Base-by-base conservation (phyloP, 805 yeast species). In the Nakazawaea pomicola region DNA sequence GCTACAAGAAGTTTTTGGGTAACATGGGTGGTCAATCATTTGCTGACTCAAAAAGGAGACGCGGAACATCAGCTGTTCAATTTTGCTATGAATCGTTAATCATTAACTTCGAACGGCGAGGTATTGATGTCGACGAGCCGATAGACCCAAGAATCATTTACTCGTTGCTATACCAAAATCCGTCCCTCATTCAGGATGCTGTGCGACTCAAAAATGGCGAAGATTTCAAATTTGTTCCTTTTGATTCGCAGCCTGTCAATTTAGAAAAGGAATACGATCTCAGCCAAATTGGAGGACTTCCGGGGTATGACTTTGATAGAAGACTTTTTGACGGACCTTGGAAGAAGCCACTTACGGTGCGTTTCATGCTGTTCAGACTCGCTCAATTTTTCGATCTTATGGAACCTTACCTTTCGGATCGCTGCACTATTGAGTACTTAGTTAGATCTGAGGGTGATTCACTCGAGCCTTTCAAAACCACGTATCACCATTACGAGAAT, bases 321-420 rank as follows among this genome's bases (percentile, higher is more conserved):
- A 56, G 58, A 2, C 60, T 72, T 16, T 54, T 69, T 16, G 48
- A 34, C 9, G 39, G 36, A 4, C 43, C 51, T 2, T 82, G 89
- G 89, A 51, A 57, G 35, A 60, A 40, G 2, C 77, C 84, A 1
- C 65, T 78, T 15, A 80, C 89, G 0, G 54, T 78, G 16, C 56
- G 77, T 38, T 74, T 74, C 47, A 65, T 83, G 43, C 74, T 83
- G 0, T 71, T 74, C 1, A 61, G 87, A 41, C 51, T 72, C 8
- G 64, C 79, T 1, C 82, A 78, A 47, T 50, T 75, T 14, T 66
- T 63, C 45, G 38, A 52, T 4, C 38, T 67, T 3, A 46, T 74
- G 17, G 54, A 60, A 36, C 55, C 60, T 8, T 54, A 70, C 17
- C 45, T 68, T 14, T 61, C 74, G 0, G 54, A 60, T n/a, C 48